These are phyloP conservation scores for Mycosarcoma mackinlayi DNA, from an alignment of 1,284 basidiomycete genomes.

Conservation along the genomic window DNA sequence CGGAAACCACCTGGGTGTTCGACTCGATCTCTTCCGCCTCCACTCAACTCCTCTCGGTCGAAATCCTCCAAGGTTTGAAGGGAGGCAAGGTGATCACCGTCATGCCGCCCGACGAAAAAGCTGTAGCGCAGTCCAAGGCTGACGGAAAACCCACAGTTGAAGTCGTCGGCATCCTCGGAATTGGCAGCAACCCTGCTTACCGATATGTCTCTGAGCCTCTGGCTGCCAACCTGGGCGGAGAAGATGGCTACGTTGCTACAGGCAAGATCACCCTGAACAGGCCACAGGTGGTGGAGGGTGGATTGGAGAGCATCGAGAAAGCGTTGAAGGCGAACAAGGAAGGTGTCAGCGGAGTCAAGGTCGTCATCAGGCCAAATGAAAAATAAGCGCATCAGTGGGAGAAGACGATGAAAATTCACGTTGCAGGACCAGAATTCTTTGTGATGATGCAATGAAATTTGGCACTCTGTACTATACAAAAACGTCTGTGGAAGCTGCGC, in stretches of 20 bases:
- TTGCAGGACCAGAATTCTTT: too few species aligned
- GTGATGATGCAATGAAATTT: too few species aligned
- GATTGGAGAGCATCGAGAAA: slow-evolving; percentile 37
- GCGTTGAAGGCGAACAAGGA: slow-evolving; percentile 51
- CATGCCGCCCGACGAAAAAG: slow-evolving; percentile 25
- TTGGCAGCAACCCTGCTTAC: slow-evolving; percentile 30
- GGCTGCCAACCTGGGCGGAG: slow-evolving; percentile 40
- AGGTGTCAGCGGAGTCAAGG: slow-evolving; percentile 53
- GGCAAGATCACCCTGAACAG: slow-evolving; percentile 45
- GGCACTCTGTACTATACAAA: too few species aligned
- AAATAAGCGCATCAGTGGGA: slow-evolving; percentile 7
- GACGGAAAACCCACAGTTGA: slow-evolving; percentile 4
- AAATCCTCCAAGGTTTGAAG: slow-evolving; percentile 39
- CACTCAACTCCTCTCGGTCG: slow-evolving; percentile 42
- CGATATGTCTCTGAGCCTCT: slow-evolving; percentile 36
- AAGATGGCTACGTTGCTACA: slow-evolving; percentile 47
- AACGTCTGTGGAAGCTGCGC: too few species aligned
- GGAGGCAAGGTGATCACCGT: slow-evolving; percentile 41
- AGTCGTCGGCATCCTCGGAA: slow-evolving; percentile 24
- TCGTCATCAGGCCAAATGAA: slow-evolving; percentile 46
- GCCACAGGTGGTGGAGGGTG: slow-evolving; percentile 41
- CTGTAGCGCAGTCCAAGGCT: background rate
- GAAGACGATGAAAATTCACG: too few species aligned
- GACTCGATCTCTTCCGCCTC: slow-evolving; percentile 48
- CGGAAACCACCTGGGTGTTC: slow-evolving; percentile 31